Evolutionary conservation across 2,329 filamentous ascomycete species (phyloP).

Genomic region (Claviceps paspali): DNA sequence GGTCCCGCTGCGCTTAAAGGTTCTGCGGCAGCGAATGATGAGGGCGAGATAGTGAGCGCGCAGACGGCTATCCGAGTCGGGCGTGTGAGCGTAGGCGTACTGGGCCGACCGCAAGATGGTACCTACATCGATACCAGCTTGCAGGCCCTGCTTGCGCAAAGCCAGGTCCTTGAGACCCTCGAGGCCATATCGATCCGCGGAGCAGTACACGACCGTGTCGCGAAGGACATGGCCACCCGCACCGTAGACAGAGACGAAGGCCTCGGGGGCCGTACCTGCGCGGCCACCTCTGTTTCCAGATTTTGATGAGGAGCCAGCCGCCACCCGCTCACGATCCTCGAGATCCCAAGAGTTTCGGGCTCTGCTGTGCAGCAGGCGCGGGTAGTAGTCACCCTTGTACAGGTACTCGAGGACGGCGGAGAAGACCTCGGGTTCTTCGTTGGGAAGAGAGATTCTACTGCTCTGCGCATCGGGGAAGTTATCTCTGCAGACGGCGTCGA

Average conservation of each 20-base stretch:
- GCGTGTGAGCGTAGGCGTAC: constrained; percentile 91
- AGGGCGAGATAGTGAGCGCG: constrained; percentile 94
- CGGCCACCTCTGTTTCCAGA: constrained; percentile 29
- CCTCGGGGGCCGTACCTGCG: constrained; percentile 32
- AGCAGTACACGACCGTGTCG: constrained; percentile 90
- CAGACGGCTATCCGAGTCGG: constrained; percentile 79
- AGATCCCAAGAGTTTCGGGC: constrained; percentile 78
- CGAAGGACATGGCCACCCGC: constrained; percentile 65
- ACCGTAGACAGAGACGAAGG: constrained; percentile 54
- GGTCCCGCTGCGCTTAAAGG: constrained; percentile 94
- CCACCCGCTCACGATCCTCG: constrained; percentile 44
- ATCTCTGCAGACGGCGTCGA: constrained; percentile 55
- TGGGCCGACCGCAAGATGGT: constrained; percentile 85
- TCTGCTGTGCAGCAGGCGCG: constrained; percentile 75
- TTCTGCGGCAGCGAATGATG: constrained; percentile 93
- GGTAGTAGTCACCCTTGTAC: constrained; percentile 94
- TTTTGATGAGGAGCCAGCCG: constrained; percentile 36
- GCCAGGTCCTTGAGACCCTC: constrained; percentile 84
- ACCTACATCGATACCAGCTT: constrained; percentile 80
- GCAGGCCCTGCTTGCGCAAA: constrained; percentile 86
- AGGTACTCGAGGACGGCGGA: constrained; percentile 90
- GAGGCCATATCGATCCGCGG: constrained; percentile 78
- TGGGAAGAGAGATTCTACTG: constrained; percentile 59
- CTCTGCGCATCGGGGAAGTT: constrained; percentile 60
- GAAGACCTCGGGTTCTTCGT: constrained; percentile 81